Base-by-base conservation (phyloP, 2,329 filamentous ascomycete species). In the Drechslerella stenobrocha region DNA sequence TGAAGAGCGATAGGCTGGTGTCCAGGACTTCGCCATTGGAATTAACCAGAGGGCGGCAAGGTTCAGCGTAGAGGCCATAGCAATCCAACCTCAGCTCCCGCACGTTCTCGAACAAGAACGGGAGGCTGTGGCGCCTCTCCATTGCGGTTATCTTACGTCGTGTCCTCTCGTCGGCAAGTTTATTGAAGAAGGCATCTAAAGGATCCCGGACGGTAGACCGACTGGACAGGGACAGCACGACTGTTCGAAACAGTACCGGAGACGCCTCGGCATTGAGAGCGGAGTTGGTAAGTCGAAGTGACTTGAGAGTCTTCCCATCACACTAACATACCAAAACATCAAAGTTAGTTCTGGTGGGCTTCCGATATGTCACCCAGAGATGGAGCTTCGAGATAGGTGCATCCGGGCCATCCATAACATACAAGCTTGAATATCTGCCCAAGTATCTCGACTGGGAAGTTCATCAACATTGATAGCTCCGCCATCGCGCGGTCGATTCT, bases 361-460 rank as follows among this genome's bases (percentile, higher is more conserved):
- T n/a, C n/a, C n/a, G n/a, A n/a, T n/a, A n/a, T n/a, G n/a, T n/a
- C n/a, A n/a, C n/a, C n/a, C n/a, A n/a, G n/a, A n/a, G n/a, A n/a
- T n/a, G n/a, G n/a, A n/a, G n/a, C n/a, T n/a, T n/a, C n/a, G n/a
- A n/a, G n/a, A n/a, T n/a, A n/a, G n/a, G n/a, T n/a, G n/a, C n/a
- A n/a, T n/a, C n/a, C n/a, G n/a, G n/a, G n/a, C n/a, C n/a, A 20
- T 24, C 5, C 8, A 7, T 8, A 30, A 45, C 15, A 9, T 35
- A 51, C 28, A 6, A 22, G 2, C 13, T 51, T n/a, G 18, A 51
- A 22, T 15, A 51, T 51, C 26, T 26, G 26, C 9, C 22, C n/a
- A 9, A 51, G 26, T 4, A 51, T 51, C 15, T 51, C 47, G 47
- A 23, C n/a, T 2, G 47, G 47, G 28, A 51, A 9, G 5, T 51